Evolutionary conservation across 257 asterid species (phyloP).

Genomic region (Knoxia roxburghii): DNA sequence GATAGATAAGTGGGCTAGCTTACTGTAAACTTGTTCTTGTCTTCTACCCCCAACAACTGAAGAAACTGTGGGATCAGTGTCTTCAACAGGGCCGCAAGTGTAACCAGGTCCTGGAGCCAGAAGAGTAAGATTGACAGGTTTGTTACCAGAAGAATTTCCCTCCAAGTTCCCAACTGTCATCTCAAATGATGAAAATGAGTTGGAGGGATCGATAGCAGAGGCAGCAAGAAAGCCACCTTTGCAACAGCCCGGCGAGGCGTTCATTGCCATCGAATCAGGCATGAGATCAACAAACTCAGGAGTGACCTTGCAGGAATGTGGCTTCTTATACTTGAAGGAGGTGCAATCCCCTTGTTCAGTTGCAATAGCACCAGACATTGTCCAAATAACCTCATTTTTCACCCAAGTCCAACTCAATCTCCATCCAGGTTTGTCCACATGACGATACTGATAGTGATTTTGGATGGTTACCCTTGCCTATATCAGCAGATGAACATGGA

Average conservation of each 20-base stretch:
- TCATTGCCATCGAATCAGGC: slow-evolving; percentile 34
- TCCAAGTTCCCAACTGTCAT: slow-evolving; percentile 54
- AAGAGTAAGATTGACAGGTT: slow-evolving; percentile 46
- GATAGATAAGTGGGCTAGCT: slow-evolving; percentile 15
- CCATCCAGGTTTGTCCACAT: slow-evolving; percentile 66
- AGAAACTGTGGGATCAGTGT: slow-evolving; percentile 48
- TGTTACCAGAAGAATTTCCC: slow-evolving; percentile 29
- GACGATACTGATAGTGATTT: slow-evolving; percentile 60
- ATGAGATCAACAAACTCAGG: slow-evolving; percentile 43
- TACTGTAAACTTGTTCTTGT: slow-evolving; percentile 62
- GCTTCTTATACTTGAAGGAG: slow-evolving; percentile 36
- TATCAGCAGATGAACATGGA: background rate
- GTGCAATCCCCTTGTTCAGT: slow-evolving; percentile 59
- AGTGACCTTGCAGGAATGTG: slow-evolving; percentile 48
- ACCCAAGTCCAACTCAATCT: slow-evolving; percentile 63
- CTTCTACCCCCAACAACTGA: slow-evolving; percentile 47
- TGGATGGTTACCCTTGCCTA: slow-evolving; percentile 66
- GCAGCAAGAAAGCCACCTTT: slow-evolving; percentile 48
- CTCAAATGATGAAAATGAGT: slow-evolving; percentile 43
- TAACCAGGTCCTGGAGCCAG: slow-evolving; percentile 64
- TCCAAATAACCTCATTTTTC: slow-evolving; percentile 45
- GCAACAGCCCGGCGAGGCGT: slow-evolving; percentile 41
- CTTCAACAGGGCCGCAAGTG: slow-evolving; percentile 43
- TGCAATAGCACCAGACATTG: slow-evolving; percentile 57
- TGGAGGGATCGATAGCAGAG: slow-evolving; percentile 38